phyloP scores from a whole-genome alignment of 2,329 filamentous ascomycete species.

The Pseudogymnoascus sp. region DNA sequence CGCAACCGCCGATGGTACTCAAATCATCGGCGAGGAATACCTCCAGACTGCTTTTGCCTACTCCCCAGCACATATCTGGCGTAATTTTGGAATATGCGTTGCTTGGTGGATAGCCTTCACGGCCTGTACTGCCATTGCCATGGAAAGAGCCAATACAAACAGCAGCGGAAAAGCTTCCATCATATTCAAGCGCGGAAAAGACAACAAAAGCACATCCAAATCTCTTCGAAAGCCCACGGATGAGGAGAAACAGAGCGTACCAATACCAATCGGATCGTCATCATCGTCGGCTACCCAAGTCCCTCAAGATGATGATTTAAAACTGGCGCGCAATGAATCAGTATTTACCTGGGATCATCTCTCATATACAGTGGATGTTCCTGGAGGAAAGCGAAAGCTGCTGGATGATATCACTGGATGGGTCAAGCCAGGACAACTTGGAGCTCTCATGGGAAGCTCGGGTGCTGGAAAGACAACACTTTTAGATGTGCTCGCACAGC shows the following conservation, averaged over 20 bases:
- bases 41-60: conserved; percentile 46
- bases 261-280: conserved; percentile 14
- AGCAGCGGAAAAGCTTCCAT: conserved; percentile 16
- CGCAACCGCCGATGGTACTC: conserved; percentile 39
- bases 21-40: conserved; percentile 51
- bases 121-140: conserved; percentile 31
- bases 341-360: conserved; percentile 71
- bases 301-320: conserved; percentile 26
- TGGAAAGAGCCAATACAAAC: conserved; percentile 29
- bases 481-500: conserved; percentile 73
- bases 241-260: conserved; percentile 13
- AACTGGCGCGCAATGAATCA: conserved; percentile 54
- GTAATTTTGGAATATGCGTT: conserved; percentile 55
- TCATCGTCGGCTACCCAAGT: not conserved
- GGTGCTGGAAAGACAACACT: conserved; percentile 87
- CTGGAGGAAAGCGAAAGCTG: conserved; percentile 55
- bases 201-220: conserved; percentile 22
- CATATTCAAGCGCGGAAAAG: conserved; percentile 51
- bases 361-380: conserved; percentile 57
- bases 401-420: conserved; percentile 76
- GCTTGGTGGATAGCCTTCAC: conserved; percentile 56
- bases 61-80: conserved; percentile 45
- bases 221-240: conserved; percentile 14
- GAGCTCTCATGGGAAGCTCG: conserved; percentile 52
- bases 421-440: conserved; percentile 65